Base-by-base conservation (phyloP, 140 eudicot species). In the Ambrosia hybrid region DNA sequence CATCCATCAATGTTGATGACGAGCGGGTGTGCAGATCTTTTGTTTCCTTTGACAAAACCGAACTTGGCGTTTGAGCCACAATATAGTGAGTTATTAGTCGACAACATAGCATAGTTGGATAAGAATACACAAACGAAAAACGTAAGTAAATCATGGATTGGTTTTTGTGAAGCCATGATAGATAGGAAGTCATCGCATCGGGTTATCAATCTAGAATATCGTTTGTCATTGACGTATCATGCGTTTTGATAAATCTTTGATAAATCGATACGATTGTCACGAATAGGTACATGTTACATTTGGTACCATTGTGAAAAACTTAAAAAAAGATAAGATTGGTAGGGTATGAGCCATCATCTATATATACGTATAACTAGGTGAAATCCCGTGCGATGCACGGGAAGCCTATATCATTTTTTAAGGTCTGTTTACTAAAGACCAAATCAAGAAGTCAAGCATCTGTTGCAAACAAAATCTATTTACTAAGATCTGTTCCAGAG, bases 1-100 rank as follows among this genome's bases (percentile, higher is more conserved):
- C 65, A 2, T 61, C 58, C 65, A 55, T 9, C 43, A 65, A 37
- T n/a, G 59, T 49, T 38, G 14, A 76, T 9, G 65, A 59, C 34
- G 30, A 66, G 53, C 12, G 67, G 37, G 48, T n/a, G 46, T 5
- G 11, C 4, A 15, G 10, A 16, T 62, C 15, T 69, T 70, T 30
- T 69, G 17, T 77, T 10, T 73, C 0, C n/a, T 16, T 3, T 49
- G 11, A 8, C 5, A n/a, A 34, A 60, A 49, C 70, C n/a, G 5
- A 37, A 49, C 26, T 6, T 73, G 78, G 70, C 14, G 53, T 9
- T 12, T 38, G 6, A 14, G 48, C 60, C 71, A 21, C 26, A 59
- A 48, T 3, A 46, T 48, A 68, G 51, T 0, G 76, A 76, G 76
- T 76, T 60, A 16, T 69, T 60, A 61, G 71, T 51, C n/a, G 51